Percentiles rank a stretch among this genome's conserved stretches.
Evolutionary conservation across 1,139 yeast species (phyloP).

Genomic region (Yamadazyma triangularis): DNA sequence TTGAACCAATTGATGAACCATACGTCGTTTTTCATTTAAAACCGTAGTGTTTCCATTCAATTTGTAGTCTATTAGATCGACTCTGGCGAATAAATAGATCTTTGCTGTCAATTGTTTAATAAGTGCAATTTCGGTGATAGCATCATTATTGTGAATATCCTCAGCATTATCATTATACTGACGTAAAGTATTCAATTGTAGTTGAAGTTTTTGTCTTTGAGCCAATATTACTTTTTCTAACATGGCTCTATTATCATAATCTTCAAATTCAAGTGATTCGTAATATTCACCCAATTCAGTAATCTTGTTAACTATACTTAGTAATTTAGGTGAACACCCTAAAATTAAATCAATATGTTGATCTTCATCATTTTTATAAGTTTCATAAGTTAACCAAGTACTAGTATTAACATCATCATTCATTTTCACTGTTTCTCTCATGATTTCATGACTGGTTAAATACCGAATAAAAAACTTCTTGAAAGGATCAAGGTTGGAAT

Average conservation of each 20-base stretch:
- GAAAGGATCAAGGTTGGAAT: constrained; percentile 7
- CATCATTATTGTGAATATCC: constrained; percentile 3
- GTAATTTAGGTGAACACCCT: constrained; percentile 33
- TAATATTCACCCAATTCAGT: constrained; percentile 29
- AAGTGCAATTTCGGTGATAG: constrained; percentile 23
- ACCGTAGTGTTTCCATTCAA: constrained; percentile 1
- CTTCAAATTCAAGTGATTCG: constrained; percentile 22
- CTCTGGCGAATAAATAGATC: constrained; percentile 28
- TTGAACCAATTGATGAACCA: constrained; percentile 1
- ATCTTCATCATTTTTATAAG: constrained; percentile 24
- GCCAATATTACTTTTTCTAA: constrained; percentile 7
- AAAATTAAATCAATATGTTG: constrained; percentile 28
- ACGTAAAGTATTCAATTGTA: constrained; percentile 6
- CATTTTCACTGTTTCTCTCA: constrained; percentile 31
- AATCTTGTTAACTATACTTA: constrained; percentile 27
- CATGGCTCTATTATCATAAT: constrained; percentile 2
- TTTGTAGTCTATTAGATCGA: constrained; percentile 16
- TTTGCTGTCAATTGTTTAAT: constrained; percentile 29
- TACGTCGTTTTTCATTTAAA: constrained; percentile 8
- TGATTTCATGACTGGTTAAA: constrained; percentile 34
- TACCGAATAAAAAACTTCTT: constrained; percentile 30
- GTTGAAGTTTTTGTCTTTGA: constrained; percentile 4
- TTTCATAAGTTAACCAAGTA: constrained; percentile 12
- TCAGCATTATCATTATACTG: constrained; percentile 2
- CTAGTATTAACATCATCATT: constrained; percentile 2